Conservation (phyloP, 2,329 filamentous ascomycete genomes). For the Phialemoniopsis sp. region DNA sequence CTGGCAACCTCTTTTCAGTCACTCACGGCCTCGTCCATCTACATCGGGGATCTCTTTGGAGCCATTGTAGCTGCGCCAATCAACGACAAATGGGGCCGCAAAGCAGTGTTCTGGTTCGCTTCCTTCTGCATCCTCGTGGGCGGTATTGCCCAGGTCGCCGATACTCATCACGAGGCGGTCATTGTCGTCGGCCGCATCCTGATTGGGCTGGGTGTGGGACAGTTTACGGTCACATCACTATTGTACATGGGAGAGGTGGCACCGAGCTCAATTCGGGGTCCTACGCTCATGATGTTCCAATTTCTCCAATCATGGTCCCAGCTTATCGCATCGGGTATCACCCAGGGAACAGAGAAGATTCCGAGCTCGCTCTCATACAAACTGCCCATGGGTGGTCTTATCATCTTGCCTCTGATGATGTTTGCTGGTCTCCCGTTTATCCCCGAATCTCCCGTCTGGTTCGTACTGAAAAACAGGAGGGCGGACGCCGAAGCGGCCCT, state of each 20-base stretch:
- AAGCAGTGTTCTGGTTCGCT: conserved; percentile 23
- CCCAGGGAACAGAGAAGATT: conserved; percentile 14
- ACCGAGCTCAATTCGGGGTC: conserved; percentile 14
- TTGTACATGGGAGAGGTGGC: conserved; percentile 25
- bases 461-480: conserved; percentile 14
- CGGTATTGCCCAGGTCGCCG: conserved; percentile 17
- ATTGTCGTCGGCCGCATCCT: conserved; percentile 18
- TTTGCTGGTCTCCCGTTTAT: conserved; percentile 8
- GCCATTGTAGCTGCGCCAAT: conserved; percentile 26
- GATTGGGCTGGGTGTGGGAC: conserved; percentile 22
- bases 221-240: conserved; percentile 22
- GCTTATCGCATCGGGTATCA: conserved; percentile 17
- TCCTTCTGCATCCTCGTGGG: conserved; percentile 24
- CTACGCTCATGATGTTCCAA: conserved; percentile 22
- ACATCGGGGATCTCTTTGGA: conserved; percentile 31
- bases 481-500: conserved; percentile 20
- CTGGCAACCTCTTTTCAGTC: conserved; percentile 21
- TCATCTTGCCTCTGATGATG: conserved; percentile 12
- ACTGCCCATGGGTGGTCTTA: conserved; percentile 12
- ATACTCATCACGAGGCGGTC: conserved; percentile 12
- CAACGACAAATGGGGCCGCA: conserved; percentile 28
- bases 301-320: conserved; percentile 20
- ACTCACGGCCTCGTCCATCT: conserved; percentile 29
- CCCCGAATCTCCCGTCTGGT: conserved; percentile 18
- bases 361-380: conserved; percentile 9